phyloP scores from a whole-genome alignment of 306 rosid genomes.

The Lathyrus tuberosus region DNA sequence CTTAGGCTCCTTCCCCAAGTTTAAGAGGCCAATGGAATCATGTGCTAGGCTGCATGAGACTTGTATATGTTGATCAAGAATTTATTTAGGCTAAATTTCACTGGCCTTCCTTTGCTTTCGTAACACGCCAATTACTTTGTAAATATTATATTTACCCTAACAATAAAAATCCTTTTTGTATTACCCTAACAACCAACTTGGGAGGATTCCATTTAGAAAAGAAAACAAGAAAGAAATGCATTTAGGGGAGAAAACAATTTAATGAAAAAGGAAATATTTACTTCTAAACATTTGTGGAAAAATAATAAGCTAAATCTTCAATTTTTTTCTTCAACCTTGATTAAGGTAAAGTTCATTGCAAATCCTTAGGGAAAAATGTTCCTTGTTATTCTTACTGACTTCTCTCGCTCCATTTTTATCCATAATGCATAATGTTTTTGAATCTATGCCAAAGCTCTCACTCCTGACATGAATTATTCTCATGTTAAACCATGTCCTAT shows the following conservation, averaged over 20 bases:
- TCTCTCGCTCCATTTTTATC: too few species aligned
- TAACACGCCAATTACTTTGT: background rate
- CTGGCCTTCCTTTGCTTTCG: too few species aligned
- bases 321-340: too few species aligned
- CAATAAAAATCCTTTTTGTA: constrained; percentile 1
- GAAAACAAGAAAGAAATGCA: constrained; percentile 7
- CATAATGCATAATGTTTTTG: too few species aligned
- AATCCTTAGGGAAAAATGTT: too few species aligned
- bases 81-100: background rate
- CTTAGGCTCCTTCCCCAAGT: constrained; percentile 1
- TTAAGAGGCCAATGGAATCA: constrained; percentile 3
- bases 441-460: too few species aligned
- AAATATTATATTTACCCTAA: background rate
- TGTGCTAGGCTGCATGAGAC: background rate
- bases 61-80: background rate
- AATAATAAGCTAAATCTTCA: background rate
- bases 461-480: too few species aligned
- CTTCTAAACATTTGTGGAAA: background rate
- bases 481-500: too few species aligned
- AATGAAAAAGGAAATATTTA: background rate
- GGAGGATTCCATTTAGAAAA: constrained; percentile 6
- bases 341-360: too few species aligned
- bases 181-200: background rate
- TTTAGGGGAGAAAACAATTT: background rate
- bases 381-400: too few species aligned